Percentiles rank a stretch among this genome's conserved stretches.
These are phyloP conservation scores for Turritis glabra DNA, from an alignment of 345 rosid species.

Conservation along the genomic window DNA sequence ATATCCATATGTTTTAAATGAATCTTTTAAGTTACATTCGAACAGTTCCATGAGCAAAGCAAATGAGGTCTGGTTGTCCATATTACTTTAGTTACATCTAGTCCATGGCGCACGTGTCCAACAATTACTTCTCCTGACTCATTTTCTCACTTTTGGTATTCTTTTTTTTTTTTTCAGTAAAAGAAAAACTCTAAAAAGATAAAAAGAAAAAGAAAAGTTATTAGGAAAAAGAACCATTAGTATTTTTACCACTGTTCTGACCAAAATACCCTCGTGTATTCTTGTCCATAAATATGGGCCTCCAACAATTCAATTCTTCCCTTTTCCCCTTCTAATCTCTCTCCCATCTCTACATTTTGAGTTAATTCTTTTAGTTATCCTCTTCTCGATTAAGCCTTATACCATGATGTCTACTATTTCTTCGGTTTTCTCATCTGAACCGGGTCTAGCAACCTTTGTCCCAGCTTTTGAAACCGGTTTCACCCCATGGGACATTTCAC, in stretches of 20 bases:
- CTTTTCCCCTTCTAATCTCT: conserved; percentile 63
- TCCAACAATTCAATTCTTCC: conserved; percentile 71
- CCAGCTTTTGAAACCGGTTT: conserved; percentile 49
- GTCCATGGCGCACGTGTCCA: conserved; percentile 5
- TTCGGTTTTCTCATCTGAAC: conserved; percentile 43
- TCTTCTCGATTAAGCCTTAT: not conserved
- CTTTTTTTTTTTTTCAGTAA: not conserved
- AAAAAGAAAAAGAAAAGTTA: not conserved
- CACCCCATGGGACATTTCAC: conserved; percentile 55
- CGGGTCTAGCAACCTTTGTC: conserved; percentile 40
- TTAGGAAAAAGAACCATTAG: not conserved
- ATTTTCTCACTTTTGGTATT: not conserved
- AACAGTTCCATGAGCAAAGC: too few relatives aligned
- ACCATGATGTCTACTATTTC: conserved; percentile 58
- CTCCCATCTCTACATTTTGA: conserved; percentile 25
- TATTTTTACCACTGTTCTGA: not conserved
- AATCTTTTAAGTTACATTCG: too few relatives aligned
- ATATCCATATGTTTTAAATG: too few relatives aligned
- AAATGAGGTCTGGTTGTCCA: not conserved
- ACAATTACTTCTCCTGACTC: too few relatives aligned
- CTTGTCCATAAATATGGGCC: conserved; percentile 58
- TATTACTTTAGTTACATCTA: not conserved
- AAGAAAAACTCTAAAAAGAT: not conserved
- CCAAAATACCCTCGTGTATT: conserved; percentile 26
- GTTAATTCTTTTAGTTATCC: not conserved